Conservation (phyloP, 1,139 yeast genomes). For the Candida dubliniensis region DNA sequence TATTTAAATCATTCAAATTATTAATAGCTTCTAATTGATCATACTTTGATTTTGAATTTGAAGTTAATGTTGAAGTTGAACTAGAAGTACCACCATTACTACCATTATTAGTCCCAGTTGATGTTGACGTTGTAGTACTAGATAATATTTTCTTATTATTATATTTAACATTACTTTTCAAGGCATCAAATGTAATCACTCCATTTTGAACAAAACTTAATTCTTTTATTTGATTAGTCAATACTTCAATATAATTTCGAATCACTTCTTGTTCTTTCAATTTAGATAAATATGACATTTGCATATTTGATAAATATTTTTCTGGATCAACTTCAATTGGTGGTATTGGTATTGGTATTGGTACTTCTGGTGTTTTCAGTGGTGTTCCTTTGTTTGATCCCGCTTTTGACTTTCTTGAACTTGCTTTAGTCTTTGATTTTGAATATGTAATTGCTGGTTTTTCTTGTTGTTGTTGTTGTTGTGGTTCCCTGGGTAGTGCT, state of each 20-base stretch:
- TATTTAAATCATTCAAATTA: constrained; percentile 44
- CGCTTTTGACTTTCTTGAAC: not conserved
- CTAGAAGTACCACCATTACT: not conserved
- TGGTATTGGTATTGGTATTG: constrained; percentile 17
- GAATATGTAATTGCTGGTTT: not conserved
- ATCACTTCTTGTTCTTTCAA: constrained; percentile 48
- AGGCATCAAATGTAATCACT: constrained; percentile 46
- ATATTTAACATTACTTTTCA: constrained; percentile 19
- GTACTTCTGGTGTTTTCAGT: constrained; percentile 2
- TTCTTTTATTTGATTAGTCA: constrained; percentile 47
- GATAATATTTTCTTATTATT: constrained; percentile 4
- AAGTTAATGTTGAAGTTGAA: constrained; percentile 7
- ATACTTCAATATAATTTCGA: constrained; percentile 44
- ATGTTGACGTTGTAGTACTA: constrained; percentile 8
- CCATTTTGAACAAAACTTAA: constrained; percentile 48
- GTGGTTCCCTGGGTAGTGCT: not conserved
- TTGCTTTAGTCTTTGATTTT: too few relatives aligned
- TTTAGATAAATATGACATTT: constrained; percentile 36
- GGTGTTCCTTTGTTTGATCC: not conserved
- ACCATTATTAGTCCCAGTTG: too few relatives aligned
- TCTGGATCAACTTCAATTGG: constrained; percentile 17
- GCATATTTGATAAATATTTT: constrained; percentile 26
- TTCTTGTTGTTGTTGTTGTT: not conserved
- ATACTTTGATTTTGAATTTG: constrained; percentile 15
- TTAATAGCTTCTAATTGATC: constrained; percentile 44